Evolutionary conservation across 1,284 basidiomycete species (phyloP).

Genomic region (Malassezia obtusa): DNA sequence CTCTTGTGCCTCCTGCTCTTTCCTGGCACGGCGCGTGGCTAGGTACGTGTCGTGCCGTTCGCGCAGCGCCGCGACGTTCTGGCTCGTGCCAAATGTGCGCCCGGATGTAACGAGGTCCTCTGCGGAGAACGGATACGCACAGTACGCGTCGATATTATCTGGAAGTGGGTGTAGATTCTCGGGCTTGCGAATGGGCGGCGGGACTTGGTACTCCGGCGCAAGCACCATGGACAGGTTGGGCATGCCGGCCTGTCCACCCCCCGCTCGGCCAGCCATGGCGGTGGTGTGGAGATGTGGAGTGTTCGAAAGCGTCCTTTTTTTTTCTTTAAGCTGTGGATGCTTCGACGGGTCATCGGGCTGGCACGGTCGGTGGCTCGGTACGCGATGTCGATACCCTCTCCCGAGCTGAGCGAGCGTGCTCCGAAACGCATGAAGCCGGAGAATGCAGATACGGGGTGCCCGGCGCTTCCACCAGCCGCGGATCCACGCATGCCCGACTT

Average conservation of each 20-base stretch:
- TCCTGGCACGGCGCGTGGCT: not conserved
- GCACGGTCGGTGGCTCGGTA: not conserved
- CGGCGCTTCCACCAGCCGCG: not conserved
- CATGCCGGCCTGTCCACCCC: not conserved
- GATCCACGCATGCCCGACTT: conserved; percentile 12
- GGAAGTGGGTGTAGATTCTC: conserved; percentile 11
- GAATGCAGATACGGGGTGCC: not conserved
- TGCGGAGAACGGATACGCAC: conserved; percentile 5
- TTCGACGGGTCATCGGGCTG: not conserved
- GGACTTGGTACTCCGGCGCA: conserved; percentile 7
- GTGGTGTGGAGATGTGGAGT: not conserved
- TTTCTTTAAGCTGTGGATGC: no score
- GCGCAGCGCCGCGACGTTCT: not conserved
- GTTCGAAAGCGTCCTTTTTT: not conserved
- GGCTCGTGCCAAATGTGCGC: not conserved
- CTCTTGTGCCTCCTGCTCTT: not conserved
- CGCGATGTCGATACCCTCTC: no score
- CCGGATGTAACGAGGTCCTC: conserved; percentile 4
- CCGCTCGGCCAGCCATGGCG: not conserved
- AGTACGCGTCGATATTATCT: conserved; percentile 12
- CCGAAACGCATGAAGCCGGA: not conserved
- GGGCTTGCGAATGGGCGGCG: not conserved
- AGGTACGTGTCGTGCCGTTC: conserved; percentile 3
- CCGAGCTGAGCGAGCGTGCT: not conserved
- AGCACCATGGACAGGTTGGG: not conserved